A percentile compares a stretch with the other conserved stretches of the same genome.
Conservation (phyloP, 2,329 filamentous ascomycete species). For the Botryotinia calthae region DNA sequence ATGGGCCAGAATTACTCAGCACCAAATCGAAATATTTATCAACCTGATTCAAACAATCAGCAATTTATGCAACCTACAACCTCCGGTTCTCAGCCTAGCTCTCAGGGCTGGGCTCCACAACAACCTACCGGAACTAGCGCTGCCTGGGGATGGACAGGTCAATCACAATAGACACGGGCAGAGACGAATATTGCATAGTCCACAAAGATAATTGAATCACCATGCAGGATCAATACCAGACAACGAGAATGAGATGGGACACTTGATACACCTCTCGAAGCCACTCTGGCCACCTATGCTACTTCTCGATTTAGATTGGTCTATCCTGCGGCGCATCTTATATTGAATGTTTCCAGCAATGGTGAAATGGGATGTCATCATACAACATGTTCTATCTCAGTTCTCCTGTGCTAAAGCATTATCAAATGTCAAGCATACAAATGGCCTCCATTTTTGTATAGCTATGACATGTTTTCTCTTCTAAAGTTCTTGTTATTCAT, state of each 20-base stretch:
- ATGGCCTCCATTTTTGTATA: background rate
- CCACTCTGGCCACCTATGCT: background rate
- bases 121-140: conserved; percentile 32
- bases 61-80: conserved; percentile 66
- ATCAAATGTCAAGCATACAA: background rate
- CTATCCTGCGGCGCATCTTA: background rate
- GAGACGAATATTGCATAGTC: conserved; percentile 22
- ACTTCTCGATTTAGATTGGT: background rate
- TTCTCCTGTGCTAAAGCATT: background rate
- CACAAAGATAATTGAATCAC: conserved; percentile 27
- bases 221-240: conserved; percentile 16
- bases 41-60: conserved; percentile 60
- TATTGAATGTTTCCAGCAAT: background rate
- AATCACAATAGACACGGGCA: conserved; percentile 28
- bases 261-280: background rate
- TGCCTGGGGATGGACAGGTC: conserved; percentile 37
- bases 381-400: background rate
- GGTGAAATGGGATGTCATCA: background rate
- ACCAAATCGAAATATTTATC: conserved; percentile 55
- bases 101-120: conserved; percentile 39
- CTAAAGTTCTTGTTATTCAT: background rate
- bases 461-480: background rate
- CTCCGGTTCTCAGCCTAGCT: conserved; percentile 35
- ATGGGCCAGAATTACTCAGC: conserved; percentile 57
- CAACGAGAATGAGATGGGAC: too few species aligned